Percentiles rank a stretch among this genome's conserved stretches.
Evolutionary conservation across 164 flowering plant genomes (phyloP).

Genomic region (Annona squamosa): DNA sequence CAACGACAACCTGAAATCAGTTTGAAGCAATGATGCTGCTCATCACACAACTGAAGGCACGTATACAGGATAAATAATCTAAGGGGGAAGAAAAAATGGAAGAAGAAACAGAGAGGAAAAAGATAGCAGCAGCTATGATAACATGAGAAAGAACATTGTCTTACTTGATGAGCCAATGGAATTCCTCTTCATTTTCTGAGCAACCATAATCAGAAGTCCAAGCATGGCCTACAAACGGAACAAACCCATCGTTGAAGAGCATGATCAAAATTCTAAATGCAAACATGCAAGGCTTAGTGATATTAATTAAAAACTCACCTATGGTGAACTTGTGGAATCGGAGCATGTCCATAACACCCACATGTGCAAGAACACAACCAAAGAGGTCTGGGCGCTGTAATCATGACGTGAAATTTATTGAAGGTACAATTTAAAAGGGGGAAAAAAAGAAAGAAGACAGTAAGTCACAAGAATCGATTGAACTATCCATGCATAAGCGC

Average conservation of each 20-base stretch:
- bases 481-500: background rate
- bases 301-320: constrained; percentile 39
- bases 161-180: constrained; percentile 89
- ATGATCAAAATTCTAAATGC: background rate
- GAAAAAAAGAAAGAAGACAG: background rate
- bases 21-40: background rate
- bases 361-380: constrained; percentile 99
- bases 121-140: background rate
- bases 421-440: background rate
- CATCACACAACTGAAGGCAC: background rate
- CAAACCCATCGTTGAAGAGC: constrained; percentile 2
- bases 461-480: background rate
- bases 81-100: background rate
- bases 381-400: constrained; percentile 95
- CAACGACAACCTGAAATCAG: background rate
- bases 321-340: constrained; percentile 96
- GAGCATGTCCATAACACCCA: constrained; percentile 99
- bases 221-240: constrained; percentile 72
- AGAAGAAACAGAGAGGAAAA: background rate
- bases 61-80: background rate
- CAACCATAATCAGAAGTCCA: constrained; percentile 98
- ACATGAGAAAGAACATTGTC: constrained; percentile 1
- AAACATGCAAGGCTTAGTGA: background rate
- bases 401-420: constrained; percentile 6
- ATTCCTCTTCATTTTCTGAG: constrained; percentile 91